These are phyloP conservation scores for Gymnopilus dilepis DNA, from an alignment of 768 basidiomycete species.

Conservation along the genomic window DNA sequence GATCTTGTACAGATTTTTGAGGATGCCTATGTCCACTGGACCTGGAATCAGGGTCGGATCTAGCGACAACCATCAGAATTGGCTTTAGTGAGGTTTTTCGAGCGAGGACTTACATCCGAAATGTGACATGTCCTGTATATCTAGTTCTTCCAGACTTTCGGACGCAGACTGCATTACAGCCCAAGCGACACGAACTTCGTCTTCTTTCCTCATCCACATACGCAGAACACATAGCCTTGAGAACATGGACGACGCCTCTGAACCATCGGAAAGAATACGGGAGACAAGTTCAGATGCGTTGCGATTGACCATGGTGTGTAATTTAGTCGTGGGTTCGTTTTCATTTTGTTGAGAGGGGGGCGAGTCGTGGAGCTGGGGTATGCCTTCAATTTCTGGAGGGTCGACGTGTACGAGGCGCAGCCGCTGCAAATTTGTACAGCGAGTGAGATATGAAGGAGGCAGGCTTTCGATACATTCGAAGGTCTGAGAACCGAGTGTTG, in stretches of 20 bases:
- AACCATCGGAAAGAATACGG: not conserved
- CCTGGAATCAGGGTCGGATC: slow-evolving; percentile 12
- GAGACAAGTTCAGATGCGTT: not conserved
- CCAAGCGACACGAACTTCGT: slow-evolving; percentile 10
- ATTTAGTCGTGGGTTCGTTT: too few relatives aligned
- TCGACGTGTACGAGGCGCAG: slow-evolving; percentile 8
- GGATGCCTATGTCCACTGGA: slow-evolving; percentile 14
- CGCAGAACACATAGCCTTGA: not conserved
- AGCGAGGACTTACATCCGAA: slow-evolving; percentile 7
- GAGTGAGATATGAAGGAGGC: not conserved
- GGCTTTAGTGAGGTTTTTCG: too few relatives aligned
- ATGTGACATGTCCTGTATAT: slow-evolving; percentile 16
- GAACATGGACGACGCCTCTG: not conserved
- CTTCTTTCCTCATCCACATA: slow-evolving; percentile 17
- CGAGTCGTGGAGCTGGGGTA: too few relatives aligned
- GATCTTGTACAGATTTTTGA: not conserved
- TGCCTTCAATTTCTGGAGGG: not conserved
- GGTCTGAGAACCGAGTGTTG: slow-evolving; percentile 5
- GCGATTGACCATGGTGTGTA: not conserved
- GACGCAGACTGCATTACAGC: slow-evolving; percentile 11
- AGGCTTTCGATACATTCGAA: slow-evolving; percentile 8
- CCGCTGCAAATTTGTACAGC: not conserved
- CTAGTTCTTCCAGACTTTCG: slow-evolving; percentile 10
- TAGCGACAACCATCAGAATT: not conserved
- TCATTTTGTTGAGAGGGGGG: too few relatives aligned